A percentile compares a stretch with the other conserved stretches of the same genome.
These are phyloP conservation scores for Albugo laibachii DNA, from an alignment of 352 stramenopile species.

Conservation along the genomic window DNA sequence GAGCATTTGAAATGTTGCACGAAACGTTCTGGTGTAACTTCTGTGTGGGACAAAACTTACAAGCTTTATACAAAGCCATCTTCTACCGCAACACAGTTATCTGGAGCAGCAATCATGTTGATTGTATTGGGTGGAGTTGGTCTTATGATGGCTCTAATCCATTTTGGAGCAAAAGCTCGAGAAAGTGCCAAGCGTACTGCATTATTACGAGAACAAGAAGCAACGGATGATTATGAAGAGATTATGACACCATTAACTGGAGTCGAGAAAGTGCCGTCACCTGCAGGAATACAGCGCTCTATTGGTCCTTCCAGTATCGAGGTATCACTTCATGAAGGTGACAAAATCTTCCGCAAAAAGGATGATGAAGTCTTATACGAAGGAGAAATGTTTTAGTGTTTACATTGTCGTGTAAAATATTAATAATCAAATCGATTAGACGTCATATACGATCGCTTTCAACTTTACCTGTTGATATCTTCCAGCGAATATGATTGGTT, in stretches of 20 bases:
- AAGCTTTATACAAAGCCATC: constrained; percentile 37
- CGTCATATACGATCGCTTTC: too few relatives aligned
- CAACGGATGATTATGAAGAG: constrained; percentile 79
- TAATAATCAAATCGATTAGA: too few relatives aligned
- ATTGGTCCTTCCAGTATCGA: constrained; percentile 48
- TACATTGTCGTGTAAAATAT: too few relatives aligned
- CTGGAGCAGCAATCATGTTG: constrained; percentile 40
- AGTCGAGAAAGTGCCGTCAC: constrained; percentile 29
- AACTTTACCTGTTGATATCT: too few relatives aligned
- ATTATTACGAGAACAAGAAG: constrained; percentile 74
- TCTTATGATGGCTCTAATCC: constrained; percentile 59
- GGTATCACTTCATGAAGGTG: constrained; percentile 69
- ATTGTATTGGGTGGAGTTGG: constrained; percentile 73
- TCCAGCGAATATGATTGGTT: too few relatives aligned
- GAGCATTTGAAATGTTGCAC: constrained; percentile 71
- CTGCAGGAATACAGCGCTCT: constrained; percentile 26
- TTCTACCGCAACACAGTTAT: constrained; percentile 28
- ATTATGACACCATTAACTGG: constrained; percentile 78
- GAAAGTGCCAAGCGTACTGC: constrained; percentile 63
- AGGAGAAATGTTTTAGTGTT: constrained; percentile 57
- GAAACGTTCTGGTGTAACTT: constrained; percentile 19
- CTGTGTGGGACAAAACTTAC: constrained; percentile 54
- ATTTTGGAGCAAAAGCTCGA: constrained; percentile 68
- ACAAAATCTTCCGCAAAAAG: constrained; percentile 77
- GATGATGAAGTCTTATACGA: constrained; percentile 72